These are phyloP conservation scores for Lichtheimia corymbifera DNA, from an alignment of 371 early-diverging fungal genomes.

Conservation along the genomic window DNA sequence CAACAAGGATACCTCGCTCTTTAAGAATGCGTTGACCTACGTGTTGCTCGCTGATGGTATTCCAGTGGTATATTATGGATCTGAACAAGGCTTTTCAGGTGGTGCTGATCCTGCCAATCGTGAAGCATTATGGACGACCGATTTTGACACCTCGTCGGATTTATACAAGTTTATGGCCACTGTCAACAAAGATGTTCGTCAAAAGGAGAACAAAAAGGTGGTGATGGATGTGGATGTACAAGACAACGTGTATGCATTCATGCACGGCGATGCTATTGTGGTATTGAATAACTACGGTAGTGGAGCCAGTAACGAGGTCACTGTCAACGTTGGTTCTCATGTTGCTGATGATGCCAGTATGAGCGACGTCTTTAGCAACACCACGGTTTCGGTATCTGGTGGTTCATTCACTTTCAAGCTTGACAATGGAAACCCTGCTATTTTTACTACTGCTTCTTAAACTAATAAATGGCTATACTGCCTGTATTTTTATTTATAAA, in stretches of 20 bases:
- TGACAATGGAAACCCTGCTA: slow-evolving; percentile 22
- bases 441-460: slow-evolving; percentile 13
- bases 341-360: slow-evolving; percentile 16
- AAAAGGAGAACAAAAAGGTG: slow-evolving; percentile 11
- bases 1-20: slow-evolving; percentile 25
- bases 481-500: too few relatives aligned
- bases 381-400: slow-evolving; percentile 15
- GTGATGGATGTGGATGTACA: slow-evolving; percentile 11
- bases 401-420: slow-evolving; percentile 20
- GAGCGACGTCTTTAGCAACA: slow-evolving; percentile 20
- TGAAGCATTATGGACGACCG: slow-evolving; percentile 36
- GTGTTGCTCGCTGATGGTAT: slow-evolving; percentile 34
- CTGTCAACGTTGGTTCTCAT: slow-evolving; percentile 17
- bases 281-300: slow-evolving; percentile 29
- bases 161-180: slow-evolving; percentile 24
- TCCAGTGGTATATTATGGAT: slow-evolving; percentile 40
- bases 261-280: slow-evolving; percentile 19
- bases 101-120: slow-evolving; percentile 39
- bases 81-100: slow-evolving; percentile 42
- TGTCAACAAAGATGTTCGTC: slow-evolving; percentile 14
- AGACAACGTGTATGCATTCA: slow-evolving; percentile 24
- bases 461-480: too few relatives aligned
- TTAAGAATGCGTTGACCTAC: slow-evolving; percentile 42
- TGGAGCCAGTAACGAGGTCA: slow-evolving; percentile 17
- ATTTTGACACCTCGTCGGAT: slow-evolving; percentile 16